These are phyloP conservation scores for Trametes sanguinea DNA, from an alignment of 768 basidiomycete genomes.

Conservation along the genomic window DNA sequence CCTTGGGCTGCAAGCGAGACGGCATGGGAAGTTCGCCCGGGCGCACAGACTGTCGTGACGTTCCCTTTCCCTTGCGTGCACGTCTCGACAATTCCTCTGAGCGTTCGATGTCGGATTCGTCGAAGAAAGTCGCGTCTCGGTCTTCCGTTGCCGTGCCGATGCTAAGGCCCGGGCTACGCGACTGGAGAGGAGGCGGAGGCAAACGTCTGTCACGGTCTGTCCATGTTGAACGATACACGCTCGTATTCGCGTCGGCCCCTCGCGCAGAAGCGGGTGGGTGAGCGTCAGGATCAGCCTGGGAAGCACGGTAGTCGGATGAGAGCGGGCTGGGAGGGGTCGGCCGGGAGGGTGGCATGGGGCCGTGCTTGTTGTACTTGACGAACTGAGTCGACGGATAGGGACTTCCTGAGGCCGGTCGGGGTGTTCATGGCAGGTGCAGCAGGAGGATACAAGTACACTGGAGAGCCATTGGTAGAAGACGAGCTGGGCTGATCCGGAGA, in stretches of 20 bases:
- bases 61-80: slow-evolving; percentile 32
- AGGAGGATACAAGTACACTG: slow-evolving; percentile 23
- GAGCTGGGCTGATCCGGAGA: slow-evolving; percentile 24
- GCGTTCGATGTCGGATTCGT: slow-evolving; percentile 33
- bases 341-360: slow-evolving; percentile 17
- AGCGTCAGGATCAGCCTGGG: slow-evolving; percentile 14
- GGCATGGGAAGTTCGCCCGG: slow-evolving; percentile 36
- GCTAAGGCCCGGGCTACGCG: slow-evolving; percentile 58
- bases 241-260: slow-evolving; percentile 37
- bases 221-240: slow-evolving; percentile 35
- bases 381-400: slow-evolving; percentile 80
- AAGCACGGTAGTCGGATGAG: slow-evolving; percentile 25
- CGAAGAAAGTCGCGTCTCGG: slow-evolving; percentile 21
- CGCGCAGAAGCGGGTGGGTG: slow-evolving; percentile 9
- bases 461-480: slow-evolving; percentile 21
- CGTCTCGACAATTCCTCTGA: slow-evolving; percentile 27
- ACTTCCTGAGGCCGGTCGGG: slow-evolving; percentile 60
- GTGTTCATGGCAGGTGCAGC: slow-evolving; percentile 34
- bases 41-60: slow-evolving; percentile 21
- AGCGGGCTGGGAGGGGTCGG: slow-evolving; percentile 24
- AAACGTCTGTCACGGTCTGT: slow-evolving; percentile 28
- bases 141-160: slow-evolving; percentile 45
- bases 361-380: slow-evolving; percentile 37
- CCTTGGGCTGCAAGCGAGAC: slow-evolving; percentile 30
- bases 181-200: slow-evolving; percentile 34